Evolutionary conservation across 352 stramenopile genomes (phyloP).

Genomic region (Pythium coloratum): DNA sequence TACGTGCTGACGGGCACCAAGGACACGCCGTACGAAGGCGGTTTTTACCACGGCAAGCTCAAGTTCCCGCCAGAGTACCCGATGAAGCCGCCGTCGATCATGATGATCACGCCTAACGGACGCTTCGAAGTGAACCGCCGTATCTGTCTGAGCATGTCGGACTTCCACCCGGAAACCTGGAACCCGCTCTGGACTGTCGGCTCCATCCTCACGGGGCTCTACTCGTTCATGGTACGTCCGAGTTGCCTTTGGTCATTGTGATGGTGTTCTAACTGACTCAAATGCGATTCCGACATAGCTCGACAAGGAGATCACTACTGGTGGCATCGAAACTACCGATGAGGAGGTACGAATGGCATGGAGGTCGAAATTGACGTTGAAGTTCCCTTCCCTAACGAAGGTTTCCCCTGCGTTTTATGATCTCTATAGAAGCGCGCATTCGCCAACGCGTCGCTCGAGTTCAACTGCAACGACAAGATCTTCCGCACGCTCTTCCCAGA

Average conservation of each 20-base stretch:
- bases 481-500: constrained; percentile 88
- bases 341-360: constrained; percentile 56
- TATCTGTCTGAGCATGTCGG: constrained; percentile 94
- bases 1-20: constrained; percentile 87
- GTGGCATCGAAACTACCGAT: constrained; percentile 78
- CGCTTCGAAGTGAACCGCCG: constrained; percentile 92
- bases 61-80: constrained; percentile 93
- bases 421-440: constrained; percentile 65
- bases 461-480: constrained; percentile 82
- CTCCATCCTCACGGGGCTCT: constrained; percentile 94
- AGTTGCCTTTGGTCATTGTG: not conserved
- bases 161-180: constrained; percentile 95
- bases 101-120: constrained; percentile 94
- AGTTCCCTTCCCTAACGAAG: not conserved
- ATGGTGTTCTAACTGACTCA: not conserved
- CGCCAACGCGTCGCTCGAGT: constrained; percentile 61
- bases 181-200: constrained; percentile 95
- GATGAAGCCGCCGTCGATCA: constrained; percentile 92
- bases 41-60: constrained; percentile 91
- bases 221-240: constrained; percentile 91
- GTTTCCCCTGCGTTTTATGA: not conserved
- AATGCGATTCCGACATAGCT: constrained; percentile 26
- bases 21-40: constrained; percentile 78
- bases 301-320: constrained; percentile 82
- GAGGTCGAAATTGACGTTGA: not conserved